Conservation (phyloP, 108 stramenopile species). For the Parietichytrium sp. region DNA sequence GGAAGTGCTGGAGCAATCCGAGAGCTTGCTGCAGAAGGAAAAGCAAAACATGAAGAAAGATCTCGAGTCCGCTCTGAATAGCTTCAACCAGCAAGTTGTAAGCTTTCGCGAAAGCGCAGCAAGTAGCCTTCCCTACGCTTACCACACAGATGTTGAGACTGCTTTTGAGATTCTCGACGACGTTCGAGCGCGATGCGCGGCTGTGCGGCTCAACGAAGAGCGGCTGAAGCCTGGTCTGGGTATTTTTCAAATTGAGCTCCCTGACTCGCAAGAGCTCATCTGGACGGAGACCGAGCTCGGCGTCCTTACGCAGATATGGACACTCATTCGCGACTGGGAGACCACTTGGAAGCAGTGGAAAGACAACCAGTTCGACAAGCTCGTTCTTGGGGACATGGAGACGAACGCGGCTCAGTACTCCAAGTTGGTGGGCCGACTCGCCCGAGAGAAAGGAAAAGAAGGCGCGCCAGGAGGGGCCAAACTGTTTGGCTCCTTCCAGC, state of each 20-base stretch:
- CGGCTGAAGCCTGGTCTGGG: conserved; percentile 60
- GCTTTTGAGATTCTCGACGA: conserved; percentile 54
- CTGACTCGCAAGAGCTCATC: conserved; percentile 63
- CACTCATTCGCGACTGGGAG: conserved; percentile 55
- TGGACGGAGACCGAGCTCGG: conserved; percentile 59
- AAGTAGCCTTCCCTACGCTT: conserved; percentile 40
- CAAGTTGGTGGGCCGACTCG: conserved; percentile 56
- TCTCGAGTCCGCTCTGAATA: conserved; percentile 52
- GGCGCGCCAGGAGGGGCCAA: background rate
- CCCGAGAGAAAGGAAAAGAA: conserved; percentile 22
- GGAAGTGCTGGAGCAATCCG: conserved; percentile 50
- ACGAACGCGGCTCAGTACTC: conserved; percentile 51
- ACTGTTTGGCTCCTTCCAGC: conserved; percentile 32
- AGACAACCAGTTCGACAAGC: conserved; percentile 53
- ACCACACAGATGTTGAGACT: conserved; percentile 28
- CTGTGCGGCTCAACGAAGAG: conserved; percentile 44
- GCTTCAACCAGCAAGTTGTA: conserved; percentile 44
- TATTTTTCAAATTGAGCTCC: conserved; percentile 60
- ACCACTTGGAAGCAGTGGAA: conserved; percentile 65
- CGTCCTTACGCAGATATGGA: conserved; percentile 62
- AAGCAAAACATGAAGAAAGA: conserved; percentile 70
- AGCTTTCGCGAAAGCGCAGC: conserved; percentile 39
- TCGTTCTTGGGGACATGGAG: conserved; percentile 67
- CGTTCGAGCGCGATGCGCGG: conserved; percentile 46
- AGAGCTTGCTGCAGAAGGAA: conserved; percentile 54